Base-by-base conservation (phyloP, 768 basidiomycete species). In the Lactarius hengduanensis region DNA sequence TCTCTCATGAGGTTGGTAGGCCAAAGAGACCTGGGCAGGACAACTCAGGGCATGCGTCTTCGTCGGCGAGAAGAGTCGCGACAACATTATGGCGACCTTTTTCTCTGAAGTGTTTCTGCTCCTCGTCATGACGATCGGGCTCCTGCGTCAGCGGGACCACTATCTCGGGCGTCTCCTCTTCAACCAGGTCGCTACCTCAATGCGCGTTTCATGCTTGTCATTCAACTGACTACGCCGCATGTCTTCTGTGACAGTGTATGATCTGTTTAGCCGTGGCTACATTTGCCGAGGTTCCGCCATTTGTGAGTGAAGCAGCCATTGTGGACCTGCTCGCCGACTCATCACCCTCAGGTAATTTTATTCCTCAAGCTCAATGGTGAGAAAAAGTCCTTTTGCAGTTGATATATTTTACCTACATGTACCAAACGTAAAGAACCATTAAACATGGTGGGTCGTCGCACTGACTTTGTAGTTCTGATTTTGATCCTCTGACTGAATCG, bases 111-210 rank as follows among this genome's bases (percentile, higher is more conserved):
- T 54, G 16, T 22, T 69, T 47, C 40, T 66, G 10, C 60, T 66
- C 40, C 10, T 54, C 36, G 10, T 66, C 9, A 66, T 62, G 65
- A 55, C 62, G 22, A 5, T 30, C 18, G 67, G 67, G 30, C 67
- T 69, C 11, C 2, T 66, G 40, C 55, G 65, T n/a, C 40, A 69
- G 55, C 67, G 67, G 45, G 67, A 62, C 15, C 67, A 69, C 50
- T 34, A 53, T 28, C 60, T 69, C 8, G 64, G 67, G 28, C 67
- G 67, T 20, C 43, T 66, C 47, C 60, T 69, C 59, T 69, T 69
- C 11, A 53, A 66, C 9, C 67, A 66, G 57, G 64, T 66, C 1
- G 41, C n/a, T 50, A 32, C 41, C 45, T 32, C 53, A 4, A 36
- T 8, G 30, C 28, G 15, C 2, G 11, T 9, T 56, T 32, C 4